Base-by-base conservation (phyloP, 768 basidiomycete species). In the Auricularia sp. region DNA sequence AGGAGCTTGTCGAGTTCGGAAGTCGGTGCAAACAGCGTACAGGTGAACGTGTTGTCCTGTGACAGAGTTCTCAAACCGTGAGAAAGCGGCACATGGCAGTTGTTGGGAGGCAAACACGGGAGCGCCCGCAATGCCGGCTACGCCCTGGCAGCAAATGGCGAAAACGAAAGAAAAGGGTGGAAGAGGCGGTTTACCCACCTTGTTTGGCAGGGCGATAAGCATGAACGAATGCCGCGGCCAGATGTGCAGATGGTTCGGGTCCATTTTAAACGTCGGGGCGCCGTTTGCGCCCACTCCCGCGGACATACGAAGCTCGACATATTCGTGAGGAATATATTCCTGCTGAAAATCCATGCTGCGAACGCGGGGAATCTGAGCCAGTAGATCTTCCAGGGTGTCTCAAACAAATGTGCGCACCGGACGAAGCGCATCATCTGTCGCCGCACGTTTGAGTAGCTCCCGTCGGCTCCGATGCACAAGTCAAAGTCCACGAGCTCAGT, bases 171-270 rank as follows among this genome's bases (percentile, higher is more conserved):
- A 34, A 66, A 64, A 70, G 72, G 74, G 71, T 71, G 71, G 73
- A 62, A 64, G 66, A 63, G 56, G 68, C 66, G 67, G 11, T 66
- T 62, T 66, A 72, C 78, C 77, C 77, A 96, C 96, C 83, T 91
- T 88, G 80, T 99, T 99, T 69, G 96, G 94, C 64, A 99, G 86
- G 23, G 93, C 96, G 71, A 99, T 98, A 71, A 99, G 85, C 96
- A 99, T 99, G 82, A 98, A 98, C 59, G 93, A 92, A 76, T 94
- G 91, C 73, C 96, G 89, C 68, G 96, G 97, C 96, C 96, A 99
- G 71, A 99, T 98, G 78, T 99, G 96, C 69, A 99, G 87, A 76
- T 98, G 91, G 75, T 90, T 89, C 71, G 91, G 90, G 81, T 95
- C 93, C 75, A 99, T 87, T 65, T 86, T 79, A 79, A 90, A 98